Conservation (phyloP, 2,329 filamentous ascomycete genomes). For the Clonostachys solani region DNA sequence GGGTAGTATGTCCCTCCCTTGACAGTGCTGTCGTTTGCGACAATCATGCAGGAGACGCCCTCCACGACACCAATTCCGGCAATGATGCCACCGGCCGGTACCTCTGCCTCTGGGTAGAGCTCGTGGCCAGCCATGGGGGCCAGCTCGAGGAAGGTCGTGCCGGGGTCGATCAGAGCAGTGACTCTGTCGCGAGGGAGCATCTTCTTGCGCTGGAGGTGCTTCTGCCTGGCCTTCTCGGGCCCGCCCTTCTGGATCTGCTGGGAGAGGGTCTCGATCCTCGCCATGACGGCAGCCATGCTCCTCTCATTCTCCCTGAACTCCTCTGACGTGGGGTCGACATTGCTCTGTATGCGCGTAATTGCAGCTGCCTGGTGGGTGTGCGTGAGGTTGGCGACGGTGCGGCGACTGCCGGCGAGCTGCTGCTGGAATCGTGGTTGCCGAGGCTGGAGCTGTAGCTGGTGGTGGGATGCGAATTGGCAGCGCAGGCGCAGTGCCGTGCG, state of each 20-base stretch:
- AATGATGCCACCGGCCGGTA: slow-evolving; percentile 87
- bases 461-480: slow-evolving; percentile 27
- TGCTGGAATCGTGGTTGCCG: slow-evolving; percentile 5
- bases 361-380: slow-evolving; percentile 77
- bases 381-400: slow-evolving; percentile 68
- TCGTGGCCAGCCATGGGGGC: slow-evolving; percentile 85
- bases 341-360: slow-evolving; percentile 73
- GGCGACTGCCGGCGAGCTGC: slow-evolving; percentile 18
- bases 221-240: slow-evolving; percentile 75
- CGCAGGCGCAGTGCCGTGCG: slow-evolving; percentile 37
- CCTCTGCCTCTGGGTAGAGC: slow-evolving; percentile 81
- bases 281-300: slow-evolving; percentile 72
- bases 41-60: slow-evolving; percentile 87
- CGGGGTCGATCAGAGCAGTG: slow-evolving; percentile 81
- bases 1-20: slow-evolving; percentile 98
- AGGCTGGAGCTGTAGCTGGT: slow-evolving; percentile 19
- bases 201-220: slow-evolving; percentile 84
- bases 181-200: slow-evolving; percentile 92
- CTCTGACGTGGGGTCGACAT: slow-evolving; percentile 71
- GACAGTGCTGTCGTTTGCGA: slow-evolving; percentile 94
- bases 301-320: slow-evolving; percentile 78
- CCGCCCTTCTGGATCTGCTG: slow-evolving; percentile 71
- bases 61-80: slow-evolving; percentile 88
- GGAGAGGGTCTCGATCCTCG: slow-evolving; percentile 66
- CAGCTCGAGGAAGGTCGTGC: slow-evolving; percentile 89